Evolutionary conservation across 441 rosid genomes (phyloP), one percentile per base, ranked within the genome.

Genomic region (Mallotus japonicus): DNA sequence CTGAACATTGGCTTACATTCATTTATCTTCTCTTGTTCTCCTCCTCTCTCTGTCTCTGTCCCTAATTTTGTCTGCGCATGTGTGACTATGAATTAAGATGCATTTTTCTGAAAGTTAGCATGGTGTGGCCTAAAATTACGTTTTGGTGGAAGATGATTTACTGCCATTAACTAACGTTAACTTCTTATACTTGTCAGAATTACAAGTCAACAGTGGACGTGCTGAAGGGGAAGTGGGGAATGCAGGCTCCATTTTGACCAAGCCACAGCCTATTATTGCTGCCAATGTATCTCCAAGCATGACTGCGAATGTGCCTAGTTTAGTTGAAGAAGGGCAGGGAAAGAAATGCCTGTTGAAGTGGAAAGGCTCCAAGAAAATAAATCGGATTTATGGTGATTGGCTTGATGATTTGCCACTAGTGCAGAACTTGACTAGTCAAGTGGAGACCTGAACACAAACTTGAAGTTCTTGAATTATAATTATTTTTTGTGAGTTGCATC

Each of bases 351-450:
- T 90, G 56, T 74, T 89, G 73, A 95, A 89, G 78, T 89, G 92
- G 93, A 95, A 90, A 71, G 93, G 88, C 68, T 82, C 83, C 28
- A 90, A 86, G 95, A 93, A 93, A 78, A 89, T 95, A 72, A 90
- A 95, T 40, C 79, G 88, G 49, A 93, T 95, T 51, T 93, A 95
- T 74, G 98, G 85, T 7, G 98, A 93, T 65, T 95, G 99, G 99
- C 91, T 93, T 7, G 97, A 93, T 34, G 99, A 93, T 84, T 70
- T 90, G 78, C 98, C 98, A 46, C 78, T 89, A 67, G 80, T 75
- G 28, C 87, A 78, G 60, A 86, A 80, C 77, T 69, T 78, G 67
- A 82, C 92, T 0, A 86, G 79, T 70, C 89, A 82, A 76, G 88
- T 84, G 16, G 92, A 89, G 87, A 84, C 83, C 77, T 92, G 89